Evolutionary conservation across 305 asterid genomes (phyloP), one percentile per base, ranked within the genome.

Genomic region (Petunia hybrid): DNA sequence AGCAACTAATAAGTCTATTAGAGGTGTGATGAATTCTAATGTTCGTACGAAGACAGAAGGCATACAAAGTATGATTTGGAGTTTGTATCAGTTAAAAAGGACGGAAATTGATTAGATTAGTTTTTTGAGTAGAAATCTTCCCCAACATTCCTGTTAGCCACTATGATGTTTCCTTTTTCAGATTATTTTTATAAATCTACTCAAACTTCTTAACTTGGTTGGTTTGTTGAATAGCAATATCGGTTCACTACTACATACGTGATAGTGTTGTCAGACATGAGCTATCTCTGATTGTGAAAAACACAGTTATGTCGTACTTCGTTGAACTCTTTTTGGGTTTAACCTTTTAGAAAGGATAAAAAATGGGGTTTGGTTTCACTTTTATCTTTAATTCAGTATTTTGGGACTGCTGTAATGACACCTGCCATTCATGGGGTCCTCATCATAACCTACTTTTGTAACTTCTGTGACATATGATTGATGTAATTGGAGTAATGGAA

Each of bases 1-100:
- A 46, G 6, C 77, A 71, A 35, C 35, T 71, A 48, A 7, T 69
- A 43, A 69, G 76, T 46, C 13, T 71, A 12, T 71, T 71, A 71
- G 62, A 46, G 61, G 61, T 2, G 39, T 8, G 77, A 71, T 71
- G 43, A 62, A 35, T 8, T 9, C 41, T 35, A 6, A 31, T 36
- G 40, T 62, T 62, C 35, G 68, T 62, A 62, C 35, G 42, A 48
- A 35, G 61, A 71, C 10, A 22, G 35, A 48, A 46, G 77, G 12
- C 61, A 71, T 71, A 46, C 77, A 46, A 51, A 51, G 57, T 51
- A 51, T 51, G 9, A 5, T 10, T 51, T 51, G 57, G 57, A 2
- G 57, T 22, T 22, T 22, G 31, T 22, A 22, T 22, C 31, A 22
- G 31, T 66, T 13, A 42, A 66, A 66, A 66, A 40, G 22, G 10